phyloP scores from a whole-genome alignment of 768 basidiomycete genomes.

The Suillus cothurnatus region DNA sequence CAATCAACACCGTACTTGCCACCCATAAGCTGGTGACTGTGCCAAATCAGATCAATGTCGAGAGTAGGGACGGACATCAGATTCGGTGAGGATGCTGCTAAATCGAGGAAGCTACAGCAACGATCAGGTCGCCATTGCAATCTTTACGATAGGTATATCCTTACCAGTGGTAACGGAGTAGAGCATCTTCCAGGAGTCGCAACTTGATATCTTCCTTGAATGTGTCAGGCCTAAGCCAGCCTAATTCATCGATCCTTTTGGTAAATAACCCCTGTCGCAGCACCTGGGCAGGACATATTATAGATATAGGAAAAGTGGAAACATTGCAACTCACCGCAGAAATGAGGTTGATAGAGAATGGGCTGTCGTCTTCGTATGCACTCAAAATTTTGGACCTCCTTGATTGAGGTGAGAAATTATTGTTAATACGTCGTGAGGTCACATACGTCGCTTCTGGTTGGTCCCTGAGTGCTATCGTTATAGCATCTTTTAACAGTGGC shows the following conservation, averaged over 20 bases:
- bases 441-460: conserved; percentile 28
- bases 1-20: conserved; percentile 49
- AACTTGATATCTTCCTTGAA: conserved; percentile 42
- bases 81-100: conserved; percentile 46
- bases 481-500: conserved; percentile 21
- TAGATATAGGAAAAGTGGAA: background rate
- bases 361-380: conserved; percentile 53
- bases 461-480: conserved; percentile 20
- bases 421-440: background rate
- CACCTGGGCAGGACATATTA: conserved; percentile 37
- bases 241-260: conserved; percentile 51
- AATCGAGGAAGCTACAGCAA: conserved; percentile 51
- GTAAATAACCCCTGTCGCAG: conserved; percentile 60
- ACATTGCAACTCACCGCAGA: conserved; percentile 48
- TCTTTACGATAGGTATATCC: conserved; percentile 7
- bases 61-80: conserved; percentile 60
- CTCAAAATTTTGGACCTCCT: conserved; percentile 47
- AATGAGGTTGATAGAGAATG: conserved; percentile 58
- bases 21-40: conserved; percentile 66
- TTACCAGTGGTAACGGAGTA: conserved; percentile 63
- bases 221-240: conserved; percentile 49
- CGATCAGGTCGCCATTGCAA: background rate
- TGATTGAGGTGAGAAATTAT: background rate
- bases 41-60: conserved; percentile 80
- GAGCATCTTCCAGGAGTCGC: conserved; percentile 46